Evolutionary conservation across 306 rosid species (phyloP), one percentile per base, ranked within the genome.

Genomic region (Gynostemma pentaphyllum): DNA sequence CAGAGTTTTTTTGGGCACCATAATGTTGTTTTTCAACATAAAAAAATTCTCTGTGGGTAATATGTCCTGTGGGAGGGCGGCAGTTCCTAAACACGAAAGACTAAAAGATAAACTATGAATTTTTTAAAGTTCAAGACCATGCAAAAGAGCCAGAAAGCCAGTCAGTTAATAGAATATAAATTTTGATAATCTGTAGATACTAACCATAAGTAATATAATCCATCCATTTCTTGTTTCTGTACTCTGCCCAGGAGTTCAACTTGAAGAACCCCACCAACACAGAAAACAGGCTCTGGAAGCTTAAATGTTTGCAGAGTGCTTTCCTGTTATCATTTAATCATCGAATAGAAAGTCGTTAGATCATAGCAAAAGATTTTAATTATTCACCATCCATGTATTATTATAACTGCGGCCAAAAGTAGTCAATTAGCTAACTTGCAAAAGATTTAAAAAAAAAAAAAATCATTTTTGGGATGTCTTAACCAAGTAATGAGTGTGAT

Each of bases 241-340:
- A 73, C 76, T 70, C 86, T 78, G 29, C 90, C 86, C 79, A 81
- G 57, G 45, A 87, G 75, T 82, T 87, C 90, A 48, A 87, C 82
- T 27, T 66, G 78, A 72, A 83, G 37, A 60, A 79, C 30, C 47
- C 84, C 90, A 71, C 95, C 90, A 26, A 74, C 16, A 60, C 86
- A 83, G 40, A 87, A 39, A 70, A 77, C 81, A 64, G 88, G 86
- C 69, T 83, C 82, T 46, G 90, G 86, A 12, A 83, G 82, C 84
- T 75, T 68, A 64, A 87, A 83, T 50, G 70, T 53, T 65, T 83
- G 90, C 75, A 83, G 55, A 21, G 61, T 7, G 50, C 70, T 75
- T 60, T 77, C 86, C 95, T 87, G 76, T 53, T 68, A 32, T 19
- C 24, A 29, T 60, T 19, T 15, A 56, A 23, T 22, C 9, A 30